phyloP scores from a whole-genome alignment of 805 yeast genomes.

The Saccharomyces eubayanus region DNA sequence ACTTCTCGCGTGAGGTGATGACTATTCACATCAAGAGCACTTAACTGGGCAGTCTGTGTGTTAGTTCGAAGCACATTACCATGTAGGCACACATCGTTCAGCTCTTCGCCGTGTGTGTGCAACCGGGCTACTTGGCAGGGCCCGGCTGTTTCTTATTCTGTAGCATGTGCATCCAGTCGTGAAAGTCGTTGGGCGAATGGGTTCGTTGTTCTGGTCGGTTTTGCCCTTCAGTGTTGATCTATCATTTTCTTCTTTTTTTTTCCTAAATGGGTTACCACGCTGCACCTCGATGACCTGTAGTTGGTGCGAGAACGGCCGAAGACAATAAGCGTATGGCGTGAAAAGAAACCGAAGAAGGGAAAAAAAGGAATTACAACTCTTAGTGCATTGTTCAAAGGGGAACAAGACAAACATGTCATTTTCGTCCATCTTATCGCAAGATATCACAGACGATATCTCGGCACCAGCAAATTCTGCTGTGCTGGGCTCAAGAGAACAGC shows the following conservation, averaged over 20 bases:
- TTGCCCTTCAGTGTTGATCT: not conserved
- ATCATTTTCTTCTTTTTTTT: not conserved
- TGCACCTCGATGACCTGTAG: not conserved
- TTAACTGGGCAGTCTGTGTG: not conserved
- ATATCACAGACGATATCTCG: conserved; percentile 14
- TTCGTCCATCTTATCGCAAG: conserved; percentile 18
- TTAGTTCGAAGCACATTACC: not conserved
- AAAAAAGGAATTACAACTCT: not conserved
- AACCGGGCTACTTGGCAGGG: not conserved
- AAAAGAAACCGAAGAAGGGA: not conserved
- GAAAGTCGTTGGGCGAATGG: no score
- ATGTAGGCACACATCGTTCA: not conserved
- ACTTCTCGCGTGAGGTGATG: not conserved
- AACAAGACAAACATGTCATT: conserved; percentile 4
- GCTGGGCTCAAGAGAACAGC: conserved; percentile 9
- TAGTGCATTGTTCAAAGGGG: not conserved
- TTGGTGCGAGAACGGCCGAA: not conserved
- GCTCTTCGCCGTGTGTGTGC: not conserved
- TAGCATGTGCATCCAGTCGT: not conserved
- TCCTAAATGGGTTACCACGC: not conserved
- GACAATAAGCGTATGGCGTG: not conserved
- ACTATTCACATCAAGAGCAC: not conserved
- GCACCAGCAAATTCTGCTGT: conserved; percentile 4
- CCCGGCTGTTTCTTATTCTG: not conserved
- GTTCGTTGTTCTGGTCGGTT: no score